Base-by-base conservation (phyloP, 2,329 filamentous ascomycete genomes). In the Diaporthe australafricana region DNA sequence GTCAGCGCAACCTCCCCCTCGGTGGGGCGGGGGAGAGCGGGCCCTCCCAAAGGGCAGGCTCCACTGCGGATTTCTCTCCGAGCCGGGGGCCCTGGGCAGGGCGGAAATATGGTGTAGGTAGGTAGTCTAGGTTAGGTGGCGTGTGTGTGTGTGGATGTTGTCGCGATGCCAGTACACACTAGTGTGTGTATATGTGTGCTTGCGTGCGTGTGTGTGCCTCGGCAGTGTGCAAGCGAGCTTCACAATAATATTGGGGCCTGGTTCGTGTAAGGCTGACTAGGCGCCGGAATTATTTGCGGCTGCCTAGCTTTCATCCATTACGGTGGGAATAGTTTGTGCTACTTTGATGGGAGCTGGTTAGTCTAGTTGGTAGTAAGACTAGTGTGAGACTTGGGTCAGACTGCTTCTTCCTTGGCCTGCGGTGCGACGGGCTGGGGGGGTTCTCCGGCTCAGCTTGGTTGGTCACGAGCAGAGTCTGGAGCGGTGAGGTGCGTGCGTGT, bases 31-130 rank as follows among this genome's bases (percentile, higher is more conserved):
- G n/a, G n/a, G n/a, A n/a, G n/a, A n/a, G n/a, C n/a, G 42, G 14
- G 12, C 57, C 5, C 25, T 32, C 30, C 20, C 17, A 8, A 27
- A 6, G 30, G 7, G 22, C 16, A 3, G 11, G 17, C 60, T 48
- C 60, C 60, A 63, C 60, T 63, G 60, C 60, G 60, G 60, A 35
- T 63, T 63, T 63, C 60, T 63, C 60, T 63, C 60, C 60, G 60
- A 42, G 42, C 60, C 27, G 20, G 27, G 32, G 5, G 32, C 9
- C 32, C 32, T 35, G 32, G 60, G 42, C 30, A 42, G 60, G 14
- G 47, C 40, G 17, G n/a, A n/a, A n/a, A n/a, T n/a, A n/a, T n/a
- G n/a, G n/a, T n/a, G n/a, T n/a, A n/a, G n/a, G n/a, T n/a, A n/a
- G n/a, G n/a, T n/a, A n/a, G n/a, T n/a, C n/a, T n/a, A n/a, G n/a